A percentile compares a stretch with the other conserved stretches of the same genome.
These are phyloP conservation scores for Irpex lacteus DNA, from an alignment of 1,284 basidiomycete species.

Conservation along the genomic window DNA sequence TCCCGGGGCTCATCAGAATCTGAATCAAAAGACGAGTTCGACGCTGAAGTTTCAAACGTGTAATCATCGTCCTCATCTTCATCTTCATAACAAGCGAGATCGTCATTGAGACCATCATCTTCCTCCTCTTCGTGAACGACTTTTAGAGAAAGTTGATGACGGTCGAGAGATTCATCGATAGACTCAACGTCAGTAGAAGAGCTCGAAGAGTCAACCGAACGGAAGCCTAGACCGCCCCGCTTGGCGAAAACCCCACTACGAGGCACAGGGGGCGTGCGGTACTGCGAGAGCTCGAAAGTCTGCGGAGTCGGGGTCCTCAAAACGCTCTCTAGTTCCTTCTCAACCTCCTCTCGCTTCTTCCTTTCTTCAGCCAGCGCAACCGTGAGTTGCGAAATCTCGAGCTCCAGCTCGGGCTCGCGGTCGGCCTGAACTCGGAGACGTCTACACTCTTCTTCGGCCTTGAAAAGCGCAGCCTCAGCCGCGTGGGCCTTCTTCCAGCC, in stretches of 20 bases:
- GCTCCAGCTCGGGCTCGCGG: slow-evolving; percentile 27
- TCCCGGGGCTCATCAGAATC: slow-evolving; percentile 42
- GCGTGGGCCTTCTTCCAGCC: slow-evolving; percentile 31
- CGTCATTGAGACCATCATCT: slow-evolving; percentile 45
- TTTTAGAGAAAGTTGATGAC: slow-evolving; percentile 47
- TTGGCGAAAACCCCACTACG: slow-evolving; percentile 24
- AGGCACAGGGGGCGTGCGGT: slow-evolving; percentile 22
- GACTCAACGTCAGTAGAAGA: slow-evolving; percentile 67
- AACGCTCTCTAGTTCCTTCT: slow-evolving; percentile 41
- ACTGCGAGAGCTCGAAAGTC: slow-evolving; percentile 29
- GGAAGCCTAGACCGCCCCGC: slow-evolving; percentile 48
- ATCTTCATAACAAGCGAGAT: slow-evolving; percentile 64
- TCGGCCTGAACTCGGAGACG: slow-evolving; percentile 31
- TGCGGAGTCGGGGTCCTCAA: slow-evolving; percentile 44
- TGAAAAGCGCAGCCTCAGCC: slow-evolving; percentile 33
- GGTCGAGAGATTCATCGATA: slow-evolving; percentile 37
- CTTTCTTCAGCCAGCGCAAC: slow-evolving; percentile 36
- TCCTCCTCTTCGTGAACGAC: slow-evolving; percentile 55
- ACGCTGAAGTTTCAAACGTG: slow-evolving; percentile 32
- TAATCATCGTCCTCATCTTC: slow-evolving; percentile 57
- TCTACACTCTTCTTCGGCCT: slow-evolving; percentile 26
- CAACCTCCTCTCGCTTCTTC: slow-evolving; percentile 36
- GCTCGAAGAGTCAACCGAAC: slow-evolving; percentile 60
- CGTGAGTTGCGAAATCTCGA: slow-evolving; percentile 33
- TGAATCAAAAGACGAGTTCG: slow-evolving; percentile 54